Percentiles rank a stretch among this genome's conserved stretches.
Conservation (phyloP, 768 basidiomycete species). For the Exsudoporus frostii region DNA sequence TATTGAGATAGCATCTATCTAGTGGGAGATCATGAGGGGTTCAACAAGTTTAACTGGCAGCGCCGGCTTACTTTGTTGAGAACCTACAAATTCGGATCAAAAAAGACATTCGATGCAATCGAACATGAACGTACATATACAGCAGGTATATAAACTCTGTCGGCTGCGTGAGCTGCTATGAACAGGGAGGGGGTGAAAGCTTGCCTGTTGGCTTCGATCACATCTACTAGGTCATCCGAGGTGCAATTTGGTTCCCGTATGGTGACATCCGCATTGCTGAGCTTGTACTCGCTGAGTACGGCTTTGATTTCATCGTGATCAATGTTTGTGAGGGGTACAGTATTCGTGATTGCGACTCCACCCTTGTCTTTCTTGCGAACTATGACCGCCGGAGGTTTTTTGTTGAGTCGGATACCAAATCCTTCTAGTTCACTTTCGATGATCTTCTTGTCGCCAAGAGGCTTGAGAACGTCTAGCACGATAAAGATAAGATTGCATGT, state of each 20-base stretch:
- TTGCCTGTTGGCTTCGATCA: constrained; percentile 91
- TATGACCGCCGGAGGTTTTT: constrained; percentile 82
- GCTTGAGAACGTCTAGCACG: constrained; percentile 96
- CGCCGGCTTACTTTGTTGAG: constrained; percentile 67
- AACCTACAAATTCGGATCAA: constrained; percentile 42
- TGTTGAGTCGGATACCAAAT: constrained; percentile 97
- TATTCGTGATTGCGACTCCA: constrained; percentile 90
- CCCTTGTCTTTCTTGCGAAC: constrained; percentile 90
- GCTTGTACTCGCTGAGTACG: constrained; percentile 86
- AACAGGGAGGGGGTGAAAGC: neutral
- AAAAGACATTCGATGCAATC: neutral
- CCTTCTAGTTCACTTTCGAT: constrained; percentile 94
- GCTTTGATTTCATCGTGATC: constrained; percentile 97
- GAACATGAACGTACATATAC: constrained; percentile 64
- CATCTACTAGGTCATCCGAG: constrained; percentile 94
- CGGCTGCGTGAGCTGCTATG: constrained; percentile 1
- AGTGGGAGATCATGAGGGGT: constrained; percentile 4
- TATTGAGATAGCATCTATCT: constrained; percentile 98
- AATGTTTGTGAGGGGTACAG: constrained; percentile 92
- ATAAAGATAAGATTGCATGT: constrained; percentile 99
- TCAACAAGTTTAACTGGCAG: neutral
- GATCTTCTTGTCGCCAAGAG: constrained; percentile 90
- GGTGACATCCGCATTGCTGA: constrained; percentile 86
- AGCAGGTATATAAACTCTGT: constrained; percentile 88
- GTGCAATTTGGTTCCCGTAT: constrained; percentile 92